A percentile compares a stretch with the other conserved stretches of the same genome.
phyloP scores from a whole-genome alignment of 139 green algal genomes.

The Dunaliella sp. region DNA sequence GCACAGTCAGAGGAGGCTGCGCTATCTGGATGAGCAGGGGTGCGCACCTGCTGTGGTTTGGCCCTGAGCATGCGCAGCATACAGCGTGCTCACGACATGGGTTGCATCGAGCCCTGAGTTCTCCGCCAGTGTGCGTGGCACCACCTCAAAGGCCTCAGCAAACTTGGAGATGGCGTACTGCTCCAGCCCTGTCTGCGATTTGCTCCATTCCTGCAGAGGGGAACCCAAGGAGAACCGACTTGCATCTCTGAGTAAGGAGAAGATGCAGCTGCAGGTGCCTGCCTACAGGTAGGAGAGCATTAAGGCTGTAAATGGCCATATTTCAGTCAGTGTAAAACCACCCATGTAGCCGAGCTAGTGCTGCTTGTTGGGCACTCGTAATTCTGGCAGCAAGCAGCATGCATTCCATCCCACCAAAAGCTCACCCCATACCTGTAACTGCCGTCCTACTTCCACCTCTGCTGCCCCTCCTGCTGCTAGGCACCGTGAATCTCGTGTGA shows the following conservation, averaged over 20 bases:
- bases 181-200: conserved; percentile 89
- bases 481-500: conserved; percentile 76
- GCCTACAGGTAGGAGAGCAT: too few species aligned
- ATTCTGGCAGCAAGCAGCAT: too few species aligned
- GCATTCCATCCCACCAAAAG: too few species aligned
- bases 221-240: too few species aligned
- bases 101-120: conserved; percentile 74
- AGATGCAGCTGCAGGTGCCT: too few species aligned
- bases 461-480: conserved; percentile 82
- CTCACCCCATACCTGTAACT: conserved; percentile 38
- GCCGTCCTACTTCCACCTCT: conserved; percentile 87
- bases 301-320: too few species aligned
- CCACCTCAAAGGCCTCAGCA: conserved; percentile 90
- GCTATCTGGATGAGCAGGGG: too few species aligned
- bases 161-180: conserved; percentile 95
- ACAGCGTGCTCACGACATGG: conserved; percentile 75
- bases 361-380: too few species aligned
- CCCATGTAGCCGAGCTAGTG: too few species aligned
- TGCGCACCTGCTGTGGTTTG: conserved; percentile 3
- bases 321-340: too few species aligned
- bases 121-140: conserved; percentile 86
- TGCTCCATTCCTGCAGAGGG: conserved; percentile 56
- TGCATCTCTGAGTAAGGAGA: too few species aligned
- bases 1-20: neutral
- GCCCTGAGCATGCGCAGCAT: conserved; percentile 82